Evolutionary conservation across 2,329 filamentous ascomycete species (phyloP), one percentile per base, ranked within the genome.

Genomic region (Calonectria pauciramosa): DNA sequence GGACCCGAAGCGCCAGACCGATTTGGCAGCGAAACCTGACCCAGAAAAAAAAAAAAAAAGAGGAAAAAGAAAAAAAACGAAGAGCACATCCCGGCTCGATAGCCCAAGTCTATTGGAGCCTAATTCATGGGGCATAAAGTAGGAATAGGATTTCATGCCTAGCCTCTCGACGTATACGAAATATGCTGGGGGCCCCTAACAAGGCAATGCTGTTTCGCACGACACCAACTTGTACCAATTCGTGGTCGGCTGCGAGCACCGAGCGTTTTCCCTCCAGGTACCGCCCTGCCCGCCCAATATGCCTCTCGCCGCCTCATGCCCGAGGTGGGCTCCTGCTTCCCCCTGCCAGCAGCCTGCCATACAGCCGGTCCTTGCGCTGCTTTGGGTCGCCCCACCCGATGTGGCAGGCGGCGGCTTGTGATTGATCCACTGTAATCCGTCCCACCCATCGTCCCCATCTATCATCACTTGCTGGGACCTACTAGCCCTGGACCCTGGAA

Each of bases 401-500:
- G 65, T 52, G 52, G 32, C 63, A 54, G 51, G 28, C 44, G 10
- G 36, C 34, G 34, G 68, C 49, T 51, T 52, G 52, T 70, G 68
- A 65, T 70, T 41, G 59, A 70, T 51, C 59, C 68, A 54, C 49
- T 36, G 49, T 51, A 41, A 52, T 54, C n/a, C 49, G 49, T 38
- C 65, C 30, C 47, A 38, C 65, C 65, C 68, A 70, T 51, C 30
- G 68, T 47, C 47, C 47, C 76, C 75, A 74, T 76, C 76, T 74
- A 70, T 72, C 72, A 73, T 79, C 69, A 70, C 73, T 68, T 68
- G 75, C 67, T 71, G 47, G 68, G 49, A 79, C 70, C 30, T 54
- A 70, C 34, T 54, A 70, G 44, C 60, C 68, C 72, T 74, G 74
- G 71, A 77, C 72, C 78, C 77, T 79, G 72, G 64, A 76, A 68